A percentile compares a stretch with the other conserved stretches of the same genome.
These are phyloP conservation scores for Lagenidium sp. DNA, from an alignment of 352 stramenopile genomes.

Conservation along the genomic window DNA sequence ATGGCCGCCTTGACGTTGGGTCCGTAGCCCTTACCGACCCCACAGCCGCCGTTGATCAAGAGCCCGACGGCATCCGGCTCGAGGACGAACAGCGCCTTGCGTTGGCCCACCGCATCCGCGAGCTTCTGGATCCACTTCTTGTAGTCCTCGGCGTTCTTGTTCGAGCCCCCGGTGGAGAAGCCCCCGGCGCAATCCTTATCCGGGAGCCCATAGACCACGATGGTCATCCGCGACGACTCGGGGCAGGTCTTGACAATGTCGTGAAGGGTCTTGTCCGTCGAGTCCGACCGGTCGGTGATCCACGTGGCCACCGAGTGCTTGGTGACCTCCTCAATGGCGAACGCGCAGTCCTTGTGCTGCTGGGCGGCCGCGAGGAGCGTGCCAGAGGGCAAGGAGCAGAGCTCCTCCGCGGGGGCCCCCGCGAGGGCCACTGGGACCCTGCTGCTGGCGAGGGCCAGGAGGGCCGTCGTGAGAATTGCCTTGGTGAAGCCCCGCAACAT, in stretches of 20 bases:
- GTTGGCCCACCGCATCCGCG: constrained; percentile 27
- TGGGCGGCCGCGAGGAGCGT: constrained; percentile 31
- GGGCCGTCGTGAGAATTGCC: constrained; percentile 1
- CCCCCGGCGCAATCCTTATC: constrained; percentile 56
- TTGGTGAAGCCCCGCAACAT: constrained; percentile 8
- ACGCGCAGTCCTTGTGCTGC: constrained; percentile 25
- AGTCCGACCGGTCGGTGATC: constrained; percentile 48
- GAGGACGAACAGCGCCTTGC: constrained; percentile 61
- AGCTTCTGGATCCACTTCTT: constrained; percentile 31
- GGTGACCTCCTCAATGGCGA: constrained; percentile 40
- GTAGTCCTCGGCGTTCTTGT: constrained; percentile 38
- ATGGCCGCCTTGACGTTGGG: constrained; percentile 43
- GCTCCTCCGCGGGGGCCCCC: constrained; percentile 18
- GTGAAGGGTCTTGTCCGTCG: constrained; percentile 12
- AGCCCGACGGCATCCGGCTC: constrained; percentile 59
- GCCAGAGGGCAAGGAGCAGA: constrained; percentile 38
- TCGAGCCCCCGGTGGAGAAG: constrained; percentile 27
- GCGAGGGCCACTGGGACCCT: neutral
- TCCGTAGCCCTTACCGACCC: constrained; percentile 20
- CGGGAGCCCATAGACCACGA: constrained; percentile 67
- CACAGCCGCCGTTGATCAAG: constrained; percentile 30
- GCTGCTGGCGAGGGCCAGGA: constrained; percentile 2
- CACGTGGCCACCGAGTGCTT: constrained; percentile 52
- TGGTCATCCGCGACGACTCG: constrained; percentile 29
- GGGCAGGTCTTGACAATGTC: constrained; percentile 25